phyloP scores from a whole-genome alignment of 306 rosid genomes.

The Prosopis cineraria region DNA sequence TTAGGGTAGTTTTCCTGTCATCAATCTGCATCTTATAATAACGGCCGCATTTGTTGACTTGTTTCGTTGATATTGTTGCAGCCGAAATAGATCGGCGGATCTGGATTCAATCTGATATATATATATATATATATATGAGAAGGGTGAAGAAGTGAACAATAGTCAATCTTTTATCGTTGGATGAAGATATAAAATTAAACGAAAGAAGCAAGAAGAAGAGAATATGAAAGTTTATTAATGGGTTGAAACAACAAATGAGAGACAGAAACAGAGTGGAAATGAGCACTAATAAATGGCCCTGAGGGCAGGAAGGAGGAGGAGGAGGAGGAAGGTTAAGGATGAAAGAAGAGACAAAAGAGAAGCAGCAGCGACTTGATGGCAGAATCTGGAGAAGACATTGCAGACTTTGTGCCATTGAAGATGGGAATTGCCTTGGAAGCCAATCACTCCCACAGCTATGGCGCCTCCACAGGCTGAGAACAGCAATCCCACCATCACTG shows the following conservation, averaged over 20 bases:
- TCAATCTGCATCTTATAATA: no score
- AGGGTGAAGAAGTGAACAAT: no score
- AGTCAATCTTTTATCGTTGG: no score
- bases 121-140: no score
- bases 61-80: no score
- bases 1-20: background rate
- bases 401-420: slow-evolving; percentile 83
- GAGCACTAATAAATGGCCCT: background rate
- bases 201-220: no score
- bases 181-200: no score
- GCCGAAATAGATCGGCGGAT: no score
- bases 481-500: slow-evolving; percentile 65
- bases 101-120: no score
- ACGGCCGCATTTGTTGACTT: no score
- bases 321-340: slow-evolving; percentile 49
- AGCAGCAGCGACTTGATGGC: slow-evolving; percentile 51
- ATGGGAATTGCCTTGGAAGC: slow-evolving; percentile 70
- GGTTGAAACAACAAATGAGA: background rate
- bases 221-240: no score
- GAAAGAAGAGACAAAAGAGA: slow-evolving; percentile 49
- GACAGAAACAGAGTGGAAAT: background rate
- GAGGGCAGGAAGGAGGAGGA: slow-evolving; percentile 39
- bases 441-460: slow-evolving; percentile 53
- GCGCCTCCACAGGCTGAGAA: slow-evolving; percentile 73
- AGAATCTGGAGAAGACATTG: slow-evolving; percentile 57